Evolutionary conservation across 345 rosid genomes (phyloP).

Genomic region (Cardamine resedifolia): DNA sequence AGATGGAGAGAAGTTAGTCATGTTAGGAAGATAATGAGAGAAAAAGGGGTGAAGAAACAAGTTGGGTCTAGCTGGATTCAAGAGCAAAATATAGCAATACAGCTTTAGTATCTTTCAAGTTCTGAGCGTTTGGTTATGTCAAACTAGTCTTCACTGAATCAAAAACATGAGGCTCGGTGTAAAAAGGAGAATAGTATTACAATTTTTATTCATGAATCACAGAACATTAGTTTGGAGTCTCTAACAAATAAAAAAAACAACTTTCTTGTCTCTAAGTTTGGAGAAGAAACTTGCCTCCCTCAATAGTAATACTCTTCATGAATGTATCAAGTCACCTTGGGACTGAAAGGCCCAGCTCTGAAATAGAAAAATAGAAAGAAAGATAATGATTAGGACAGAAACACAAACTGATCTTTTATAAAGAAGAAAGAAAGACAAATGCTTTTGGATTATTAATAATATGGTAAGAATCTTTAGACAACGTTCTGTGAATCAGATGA

Average conservation of each 20-base stretch:
- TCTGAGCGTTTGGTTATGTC: neutral
- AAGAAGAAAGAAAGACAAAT: conserved; percentile 14
- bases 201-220: neutral
- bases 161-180: conserved; percentile 12
- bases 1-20: conserved; percentile 58
- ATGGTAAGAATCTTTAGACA: neutral
- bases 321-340: conserved; percentile 71
- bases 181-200: conserved; percentile 22
- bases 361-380: conserved; percentile 32
- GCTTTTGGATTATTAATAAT: no score
- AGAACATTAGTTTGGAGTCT: conserved; percentile 17
- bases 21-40: conserved; percentile 63
- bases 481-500: conserved; percentile 12
- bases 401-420: neutral
- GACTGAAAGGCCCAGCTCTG: conserved; percentile 81
- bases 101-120: neutral
- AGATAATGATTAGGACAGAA: neutral
- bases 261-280: neutral
- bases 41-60: conserved; percentile 58
- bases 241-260: conserved; percentile 10
- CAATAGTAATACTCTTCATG: conserved; percentile 35
- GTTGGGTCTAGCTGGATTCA: conserved; percentile 71
- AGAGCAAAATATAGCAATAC: conserved; percentile 27
- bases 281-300: conserved; percentile 30
- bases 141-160: neutral